Conservation (phyloP, 441 rosid species). For the Erysimum pusillum region DNA sequence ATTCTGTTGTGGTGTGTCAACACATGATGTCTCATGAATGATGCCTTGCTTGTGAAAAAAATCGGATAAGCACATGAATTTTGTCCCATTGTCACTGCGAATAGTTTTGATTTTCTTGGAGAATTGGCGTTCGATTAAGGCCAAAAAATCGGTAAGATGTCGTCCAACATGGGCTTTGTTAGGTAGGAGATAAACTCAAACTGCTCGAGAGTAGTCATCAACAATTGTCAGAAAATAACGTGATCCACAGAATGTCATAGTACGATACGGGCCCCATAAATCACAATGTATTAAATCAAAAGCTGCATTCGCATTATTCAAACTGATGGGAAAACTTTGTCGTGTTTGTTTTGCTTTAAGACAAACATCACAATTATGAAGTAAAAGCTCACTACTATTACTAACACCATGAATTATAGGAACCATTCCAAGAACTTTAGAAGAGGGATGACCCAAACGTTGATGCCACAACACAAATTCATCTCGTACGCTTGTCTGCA, state of each 20-base stretch:
- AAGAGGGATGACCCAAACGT: not conserved
- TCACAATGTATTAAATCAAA: not conserved
- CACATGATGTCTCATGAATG: not conserved
- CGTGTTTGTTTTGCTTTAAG: not conserved
- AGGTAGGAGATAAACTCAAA: not conserved
- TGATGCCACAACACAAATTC: not conserved
- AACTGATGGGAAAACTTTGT: not conserved
- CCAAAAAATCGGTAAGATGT: not conserved
- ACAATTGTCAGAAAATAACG: not conserved
- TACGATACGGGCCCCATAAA: not conserved
- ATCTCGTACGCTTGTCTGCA: not conserved
- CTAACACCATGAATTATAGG: not conserved
- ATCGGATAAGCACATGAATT: not conserved
- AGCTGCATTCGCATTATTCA: not conserved
- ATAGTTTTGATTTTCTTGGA: not conserved
- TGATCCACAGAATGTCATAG: not conserved
- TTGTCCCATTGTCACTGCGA: not conserved
- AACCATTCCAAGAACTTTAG: not conserved
- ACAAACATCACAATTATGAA: not conserved
- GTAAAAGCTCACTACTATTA: not conserved
- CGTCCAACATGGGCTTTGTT: not conserved
- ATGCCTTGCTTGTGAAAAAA: not conserved
- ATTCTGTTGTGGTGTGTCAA: not conserved
- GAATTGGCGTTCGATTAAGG: not conserved
- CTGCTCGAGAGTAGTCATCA: not conserved